phyloP scores from a whole-genome alignment of 345 rosid species.

The Syzygium grande region DNA sequence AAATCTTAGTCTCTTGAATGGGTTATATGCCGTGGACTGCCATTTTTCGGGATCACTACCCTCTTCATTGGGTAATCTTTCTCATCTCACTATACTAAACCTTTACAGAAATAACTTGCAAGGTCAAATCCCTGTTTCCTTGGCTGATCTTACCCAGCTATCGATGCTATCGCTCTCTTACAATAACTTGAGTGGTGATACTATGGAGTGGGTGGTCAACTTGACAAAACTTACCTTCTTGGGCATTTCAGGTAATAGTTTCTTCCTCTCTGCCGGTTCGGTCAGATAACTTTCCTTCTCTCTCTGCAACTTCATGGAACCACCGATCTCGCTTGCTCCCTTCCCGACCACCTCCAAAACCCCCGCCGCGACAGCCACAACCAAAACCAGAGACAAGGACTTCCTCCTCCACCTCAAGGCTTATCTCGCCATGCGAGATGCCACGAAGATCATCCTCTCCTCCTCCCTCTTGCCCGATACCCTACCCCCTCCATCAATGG shows the following conservation, averaged over 20 bases:
- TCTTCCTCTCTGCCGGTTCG: neutral
- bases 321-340: neutral
- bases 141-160: neutral
- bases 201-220: neutral
- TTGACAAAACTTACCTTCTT: neutral
- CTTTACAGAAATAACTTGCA: rapidly evolving
- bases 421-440: too few species aligned
- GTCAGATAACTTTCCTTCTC: neutral
- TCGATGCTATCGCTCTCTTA: rapidly evolving
- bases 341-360: neutral
- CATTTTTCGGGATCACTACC: too few species aligned
- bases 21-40: rapidly evolving
- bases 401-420: too few species aligned
- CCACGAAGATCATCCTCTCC: too few species aligned
- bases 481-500: too few species aligned
- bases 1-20: neutral
- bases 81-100: too few species aligned
- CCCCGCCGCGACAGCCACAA: neutral
- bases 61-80: too few species aligned
- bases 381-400: too few species aligned
- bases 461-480: too few species aligned
- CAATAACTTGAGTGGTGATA: neutral
- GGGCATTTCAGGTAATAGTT: neutral
- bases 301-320: neutral
- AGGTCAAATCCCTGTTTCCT: neutral